These are phyloP conservation scores for Penicillium roqueforti DNA, from an alignment of 495 filamentous ascomycete species.

Conservation along the genomic window DNA sequence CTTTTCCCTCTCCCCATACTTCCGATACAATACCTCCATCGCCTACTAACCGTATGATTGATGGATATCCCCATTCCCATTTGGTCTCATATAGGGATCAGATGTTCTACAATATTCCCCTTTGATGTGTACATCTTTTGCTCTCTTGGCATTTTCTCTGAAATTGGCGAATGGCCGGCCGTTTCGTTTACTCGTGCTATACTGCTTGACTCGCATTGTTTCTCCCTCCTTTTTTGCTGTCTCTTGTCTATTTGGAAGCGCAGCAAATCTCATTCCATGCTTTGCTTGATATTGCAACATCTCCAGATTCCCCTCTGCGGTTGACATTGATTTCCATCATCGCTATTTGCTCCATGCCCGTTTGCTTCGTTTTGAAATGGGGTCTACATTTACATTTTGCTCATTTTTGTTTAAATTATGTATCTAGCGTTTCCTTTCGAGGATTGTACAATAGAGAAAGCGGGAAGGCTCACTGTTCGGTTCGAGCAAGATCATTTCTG, in stretches of 20 bases:
- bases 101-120: not conserved
- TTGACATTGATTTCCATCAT: conserved; percentile 14
- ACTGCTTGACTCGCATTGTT: not conserved
- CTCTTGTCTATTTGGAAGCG: conserved; percentile 8
- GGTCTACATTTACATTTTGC: not conserved
- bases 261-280: conserved; percentile 8
- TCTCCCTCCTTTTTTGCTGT: not conserved
- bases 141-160: conserved; percentile 1
- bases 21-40: not conserved
- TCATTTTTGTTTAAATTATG: conserved; percentile 2
- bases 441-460: conserved; percentile 23
- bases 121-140: conserved; percentile 6
- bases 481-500: conserved; percentile 16
- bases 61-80: not conserved
- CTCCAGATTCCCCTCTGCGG: conserved; percentile 24
- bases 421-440: conserved; percentile 19
- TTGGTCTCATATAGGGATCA: conserved; percentile 13
- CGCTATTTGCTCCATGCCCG: conserved; percentile 9
- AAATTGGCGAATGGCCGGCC: conserved; percentile 2
- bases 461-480: conserved; percentile 25
- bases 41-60: not conserved
- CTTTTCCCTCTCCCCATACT: conserved; percentile 1
- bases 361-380: conserved; percentile 2
- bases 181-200: not conserved
- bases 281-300: conserved; percentile 15